phyloP scores from a whole-genome alignment of 257 asterid species.

The Avicennia marina region DNA sequence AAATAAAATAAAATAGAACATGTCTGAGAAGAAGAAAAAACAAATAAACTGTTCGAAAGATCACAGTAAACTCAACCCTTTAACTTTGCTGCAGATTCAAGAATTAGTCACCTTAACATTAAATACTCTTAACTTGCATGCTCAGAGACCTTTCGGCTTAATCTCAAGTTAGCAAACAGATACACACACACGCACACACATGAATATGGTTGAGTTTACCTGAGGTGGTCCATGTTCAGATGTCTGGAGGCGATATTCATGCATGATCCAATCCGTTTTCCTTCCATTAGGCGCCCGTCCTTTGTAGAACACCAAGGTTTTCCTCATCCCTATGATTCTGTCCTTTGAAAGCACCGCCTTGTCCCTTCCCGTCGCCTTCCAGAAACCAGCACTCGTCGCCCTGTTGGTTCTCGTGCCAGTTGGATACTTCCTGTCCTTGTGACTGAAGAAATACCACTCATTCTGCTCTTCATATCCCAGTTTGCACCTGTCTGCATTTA shows the following conservation, averaged over 20 bases:
- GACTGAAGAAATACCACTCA: conserved; percentile 91
- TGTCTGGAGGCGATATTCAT: conserved; percentile 74
- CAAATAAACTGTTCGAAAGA: too few relatives aligned
- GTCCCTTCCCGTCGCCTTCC: conserved; percentile 98
- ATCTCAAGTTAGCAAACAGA: not conserved
- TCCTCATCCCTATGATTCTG: conserved; percentile 80
- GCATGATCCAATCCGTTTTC: conserved; percentile 86
- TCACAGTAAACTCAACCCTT: too few relatives aligned
- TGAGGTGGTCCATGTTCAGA: conserved; percentile 60
- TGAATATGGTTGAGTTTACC: conserved; percentile 23
- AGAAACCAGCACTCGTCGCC: conserved; percentile 78
- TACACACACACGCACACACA: too few relatives aligned
- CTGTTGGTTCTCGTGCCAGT: conserved; percentile 74
- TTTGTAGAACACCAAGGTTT: conserved; percentile 69
- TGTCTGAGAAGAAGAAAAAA: too few relatives aligned
- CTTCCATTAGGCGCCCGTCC: conserved; percentile 89
- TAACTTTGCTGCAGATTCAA: too few relatives aligned
- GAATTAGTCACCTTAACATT: too few relatives aligned
- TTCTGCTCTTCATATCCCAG: conserved; percentile 74
- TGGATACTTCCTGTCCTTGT: conserved; percentile 81
- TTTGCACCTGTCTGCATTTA: conserved; percentile 53
- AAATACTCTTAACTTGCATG: too few relatives aligned
- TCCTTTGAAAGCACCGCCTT: conserved; percentile 67
- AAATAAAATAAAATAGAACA: too few relatives aligned
- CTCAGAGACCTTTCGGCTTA: too few relatives aligned